Evolutionary conservation across 768 basidiomycete species (phyloP), one percentile per base, ranked within the genome.

Genomic region (Hemileccinum impolitum): DNA sequence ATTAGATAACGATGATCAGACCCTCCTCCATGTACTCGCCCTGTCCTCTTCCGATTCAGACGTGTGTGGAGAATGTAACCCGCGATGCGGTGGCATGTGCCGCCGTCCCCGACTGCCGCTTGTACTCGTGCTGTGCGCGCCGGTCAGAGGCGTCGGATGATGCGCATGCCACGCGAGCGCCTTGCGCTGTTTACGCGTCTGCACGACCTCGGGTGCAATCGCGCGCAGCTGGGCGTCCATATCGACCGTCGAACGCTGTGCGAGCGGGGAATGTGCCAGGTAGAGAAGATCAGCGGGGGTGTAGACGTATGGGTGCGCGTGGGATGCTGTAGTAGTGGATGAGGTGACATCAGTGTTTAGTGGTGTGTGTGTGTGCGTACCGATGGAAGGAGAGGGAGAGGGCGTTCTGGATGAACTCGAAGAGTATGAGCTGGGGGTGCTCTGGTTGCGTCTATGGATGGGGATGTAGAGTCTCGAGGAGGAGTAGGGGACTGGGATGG

Each of bases 391-490:
- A 2, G 28, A 30, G 28, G 41, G 34, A 23, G 19, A 13, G 21
- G 50, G 21, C 14, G 34, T n/a, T 15, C 34, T 15, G n/a, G n/a
- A n/a, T 11, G 45, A 45, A 5, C 37, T 21, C 17, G 39, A 31
- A 0, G 46, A 39, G 15, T 56, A 53, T 9, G 50, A 56, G 50
- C 60, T 58, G 17, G 39, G 18, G 28, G 56, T 1, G 46, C 47
- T 43, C 31, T 8, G 50, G 30, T 45, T 41, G 28, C 75, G 70
- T 52, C 64, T 70, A 43, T 77, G 74, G 0, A 76, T 49, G 21
- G 76, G 75, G 32, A 76, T 45, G 47, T 77, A 77, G 26, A 71
- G 59, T 8, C 15, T 28, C 30, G 55, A 36, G 28, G 62, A 23
- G 14, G 43, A 52, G 31, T 41, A 41, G 21, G 57, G 51, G 28